These are phyloP conservation scores for Mycena floridula DNA, from an alignment of 768 basidiomycete genomes.

Conservation along the genomic window DNA sequence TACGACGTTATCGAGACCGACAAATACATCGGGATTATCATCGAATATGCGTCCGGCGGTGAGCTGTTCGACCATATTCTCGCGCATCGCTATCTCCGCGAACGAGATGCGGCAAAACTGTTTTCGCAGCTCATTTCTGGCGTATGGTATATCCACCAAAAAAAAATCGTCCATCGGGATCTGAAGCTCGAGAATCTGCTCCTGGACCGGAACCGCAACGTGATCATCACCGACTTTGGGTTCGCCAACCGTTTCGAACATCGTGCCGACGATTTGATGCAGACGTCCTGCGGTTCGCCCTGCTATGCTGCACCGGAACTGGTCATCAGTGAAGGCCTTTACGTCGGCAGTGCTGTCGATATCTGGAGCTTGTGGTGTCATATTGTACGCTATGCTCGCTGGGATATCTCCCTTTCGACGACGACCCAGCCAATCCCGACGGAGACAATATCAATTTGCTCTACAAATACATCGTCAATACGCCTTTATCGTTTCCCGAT, in stretches of 20 bases:
- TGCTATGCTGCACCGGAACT: constrained; percentile 99
- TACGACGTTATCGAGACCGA: constrained; percentile 99
- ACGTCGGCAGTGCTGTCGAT: constrained; percentile 96
- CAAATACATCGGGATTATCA: constrained; percentile 98
- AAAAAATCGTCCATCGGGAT: constrained; percentile 99
- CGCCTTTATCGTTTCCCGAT: constrained; percentile 94
- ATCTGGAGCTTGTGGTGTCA: constrained; percentile 97
- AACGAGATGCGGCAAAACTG: constrained; percentile 89
- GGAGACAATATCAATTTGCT: constrained; percentile 99
- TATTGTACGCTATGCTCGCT: constrained; percentile 94
- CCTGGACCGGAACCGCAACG: constrained; percentile 93
- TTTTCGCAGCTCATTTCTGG: constrained; percentile 98
- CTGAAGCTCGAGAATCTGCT: constrained; percentile 98
- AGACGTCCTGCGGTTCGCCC: constrained; percentile 93
- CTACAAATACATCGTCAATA: constrained; percentile 98
- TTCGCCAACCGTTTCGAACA: constrained; percentile 98
- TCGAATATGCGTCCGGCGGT: constrained; percentile 97
- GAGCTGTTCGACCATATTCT: constrained; percentile 99
- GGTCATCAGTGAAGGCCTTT: constrained; percentile 94
- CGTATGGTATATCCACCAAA: constrained; percentile 98
- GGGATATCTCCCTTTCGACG: constrained; percentile 99
- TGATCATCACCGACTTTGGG: constrained; percentile 99
- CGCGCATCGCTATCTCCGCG: constrained; percentile 93
- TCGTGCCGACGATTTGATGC: constrained; percentile 91
- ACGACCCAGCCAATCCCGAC: constrained; percentile 97